Evolutionary conservation across 106 monocot genomes (phyloP).

Genomic region (Alisma plantagoaquatica): DNA sequence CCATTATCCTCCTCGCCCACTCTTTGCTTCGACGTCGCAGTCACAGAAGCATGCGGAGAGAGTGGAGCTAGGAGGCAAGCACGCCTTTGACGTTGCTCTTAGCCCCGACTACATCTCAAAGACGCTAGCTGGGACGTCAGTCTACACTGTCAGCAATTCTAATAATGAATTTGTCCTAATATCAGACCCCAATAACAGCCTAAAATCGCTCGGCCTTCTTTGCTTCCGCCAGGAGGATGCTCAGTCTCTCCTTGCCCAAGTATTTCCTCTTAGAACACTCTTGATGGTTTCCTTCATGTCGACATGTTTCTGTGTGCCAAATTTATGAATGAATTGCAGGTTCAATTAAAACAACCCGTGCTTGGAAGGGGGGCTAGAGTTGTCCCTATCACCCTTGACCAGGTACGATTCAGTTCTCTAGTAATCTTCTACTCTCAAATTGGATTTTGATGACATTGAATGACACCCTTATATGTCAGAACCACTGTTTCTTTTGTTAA

Average conservation of each 20-base stretch:
- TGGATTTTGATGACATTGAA: background rate
- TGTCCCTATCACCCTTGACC: conserved; percentile 93
- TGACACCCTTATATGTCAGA: background rate
- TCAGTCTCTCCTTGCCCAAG: conserved; percentile 77
- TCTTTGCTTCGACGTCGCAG: conserved; percentile 4
- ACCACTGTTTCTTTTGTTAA: background rate
- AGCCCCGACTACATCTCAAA: conserved; percentile 50
- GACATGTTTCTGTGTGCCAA: background rate
- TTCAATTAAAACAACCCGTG: conserved; percentile 61
- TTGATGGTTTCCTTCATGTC: background rate
- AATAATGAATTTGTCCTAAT: conserved; percentile 96
- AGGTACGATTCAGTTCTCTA: conserved; percentile 31
- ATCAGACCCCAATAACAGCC: conserved; percentile 66
- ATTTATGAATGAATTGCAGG: conserved; percentile 20
- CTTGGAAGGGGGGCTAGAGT: conserved; percentile 90
- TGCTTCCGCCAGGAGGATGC: conserved; percentile 96
- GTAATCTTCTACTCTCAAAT: background rate
- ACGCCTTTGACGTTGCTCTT: conserved; percentile 68
- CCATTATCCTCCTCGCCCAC: background rate
- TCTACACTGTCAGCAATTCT: conserved; percentile 94
- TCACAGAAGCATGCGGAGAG: conserved; percentile 3
- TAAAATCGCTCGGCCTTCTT: conserved; percentile 76
- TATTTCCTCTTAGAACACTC: background rate
- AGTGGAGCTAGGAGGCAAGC: conserved; percentile 8
- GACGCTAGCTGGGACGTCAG: conserved; percentile 64